Evolutionary conservation across 2,329 filamentous ascomycete genomes (phyloP).

Genomic region (Ceratocystis alfenasii): DNA sequence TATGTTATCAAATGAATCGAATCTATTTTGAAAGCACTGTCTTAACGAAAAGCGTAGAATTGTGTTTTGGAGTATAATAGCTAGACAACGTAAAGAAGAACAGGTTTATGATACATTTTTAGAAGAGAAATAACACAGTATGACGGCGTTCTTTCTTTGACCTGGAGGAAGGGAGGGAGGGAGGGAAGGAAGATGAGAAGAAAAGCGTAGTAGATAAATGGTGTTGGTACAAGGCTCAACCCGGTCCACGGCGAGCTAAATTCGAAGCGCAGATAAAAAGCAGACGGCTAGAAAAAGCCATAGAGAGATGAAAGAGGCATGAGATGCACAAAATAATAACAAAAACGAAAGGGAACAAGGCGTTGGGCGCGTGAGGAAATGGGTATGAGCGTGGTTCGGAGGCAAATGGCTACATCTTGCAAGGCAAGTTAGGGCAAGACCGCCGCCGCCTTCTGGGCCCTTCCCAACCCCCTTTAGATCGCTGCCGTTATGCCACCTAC

Average conservation of each 20-base stretch:
- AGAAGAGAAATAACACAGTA: not conserved
- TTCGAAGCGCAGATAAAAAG: not conserved
- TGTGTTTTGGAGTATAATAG: not conserved
- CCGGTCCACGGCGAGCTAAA: conserved; percentile 4
- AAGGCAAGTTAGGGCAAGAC: not conserved
- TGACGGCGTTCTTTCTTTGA: not conserved
- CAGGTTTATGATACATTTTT: not conserved
- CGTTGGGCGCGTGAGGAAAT: not conserved
- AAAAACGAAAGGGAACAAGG: not conserved
- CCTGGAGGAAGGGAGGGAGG: not conserved
- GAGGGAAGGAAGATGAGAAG: not conserved
- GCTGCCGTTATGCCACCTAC: not conserved
- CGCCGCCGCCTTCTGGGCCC: not conserved
- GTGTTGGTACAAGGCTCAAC: conserved; percentile 5
- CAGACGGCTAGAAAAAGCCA: not conserved
- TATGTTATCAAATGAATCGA: conserved; percentile 1
- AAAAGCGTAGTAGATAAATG: not conserved
- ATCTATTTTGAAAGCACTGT: conserved; percentile 4
- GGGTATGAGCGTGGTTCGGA: not conserved
- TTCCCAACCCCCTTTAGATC: not conserved
- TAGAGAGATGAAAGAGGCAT: not conserved
- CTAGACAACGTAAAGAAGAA: not conserved
- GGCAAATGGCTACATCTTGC: not conserved
- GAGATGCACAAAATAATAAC: not conserved
- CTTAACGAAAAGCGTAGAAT: not conserved